Conservation (phyloP, 2,329 filamentous ascomycete genomes). For the Hysterium pulicare region DNA sequence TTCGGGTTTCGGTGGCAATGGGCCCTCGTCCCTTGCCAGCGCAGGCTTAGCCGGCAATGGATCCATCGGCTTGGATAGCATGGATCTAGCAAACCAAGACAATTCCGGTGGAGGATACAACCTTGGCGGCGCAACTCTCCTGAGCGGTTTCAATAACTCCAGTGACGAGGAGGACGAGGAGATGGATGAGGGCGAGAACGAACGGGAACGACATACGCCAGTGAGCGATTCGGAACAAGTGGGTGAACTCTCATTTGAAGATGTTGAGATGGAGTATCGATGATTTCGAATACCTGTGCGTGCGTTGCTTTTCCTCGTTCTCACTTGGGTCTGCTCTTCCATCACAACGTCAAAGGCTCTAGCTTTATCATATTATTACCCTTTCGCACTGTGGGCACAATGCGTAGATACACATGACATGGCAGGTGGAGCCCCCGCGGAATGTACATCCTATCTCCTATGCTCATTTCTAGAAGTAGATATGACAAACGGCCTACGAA, state of each 20-base stretch:
- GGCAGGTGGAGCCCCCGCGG: too few relatives aligned
- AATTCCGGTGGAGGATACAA: conserved; percentile 70
- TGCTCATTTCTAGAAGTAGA: neutral
- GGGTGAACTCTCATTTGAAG: conserved; percentile 62
- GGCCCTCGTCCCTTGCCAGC: conserved; percentile 66
- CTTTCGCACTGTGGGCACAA: too few relatives aligned
- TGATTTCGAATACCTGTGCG: conserved; percentile 39
- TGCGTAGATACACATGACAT: too few relatives aligned
- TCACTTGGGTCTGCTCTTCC: conserved; percentile 9
- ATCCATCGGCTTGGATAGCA: conserved; percentile 52
- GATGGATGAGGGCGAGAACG: conserved; percentile 78
- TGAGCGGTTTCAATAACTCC: conserved; percentile 89
- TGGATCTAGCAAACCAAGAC: conserved; percentile 63
- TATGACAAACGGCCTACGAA: neutral
- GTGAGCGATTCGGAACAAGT: conserved; percentile 61
- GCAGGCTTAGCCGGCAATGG: conserved; percentile 71
- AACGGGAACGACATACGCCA: conserved; percentile 48
- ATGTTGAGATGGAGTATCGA: conserved; percentile 59
- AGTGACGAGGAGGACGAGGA: conserved; percentile 97
- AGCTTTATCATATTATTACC: too few relatives aligned
- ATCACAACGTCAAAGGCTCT: too few relatives aligned
- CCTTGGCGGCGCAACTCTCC: conserved; percentile 68
- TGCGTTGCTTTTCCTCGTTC: conserved; percentile 27
- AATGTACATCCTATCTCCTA: neutral
- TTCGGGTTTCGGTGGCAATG: conserved; percentile 52